Percentiles rank a stretch among this genome's conserved stretches.
Evolutionary conservation across 805 yeast genomes (phyloP).

Genomic region (Candida yuanshanica): DNA sequence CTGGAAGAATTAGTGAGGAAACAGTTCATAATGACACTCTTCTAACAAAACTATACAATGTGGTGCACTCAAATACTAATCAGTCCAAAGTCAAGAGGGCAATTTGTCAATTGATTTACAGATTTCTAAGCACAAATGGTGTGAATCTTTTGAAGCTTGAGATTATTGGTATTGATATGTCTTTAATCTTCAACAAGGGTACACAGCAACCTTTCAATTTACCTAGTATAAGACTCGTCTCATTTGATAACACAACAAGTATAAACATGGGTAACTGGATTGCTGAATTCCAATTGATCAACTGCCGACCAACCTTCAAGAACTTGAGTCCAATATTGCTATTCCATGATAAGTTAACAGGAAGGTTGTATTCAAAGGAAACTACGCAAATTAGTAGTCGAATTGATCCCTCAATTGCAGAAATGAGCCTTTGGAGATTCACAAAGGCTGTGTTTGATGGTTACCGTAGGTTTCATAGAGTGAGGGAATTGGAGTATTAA

Average conservation of each 20-base stretch:
- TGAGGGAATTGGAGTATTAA: constrained; percentile 4
- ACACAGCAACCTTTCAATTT: constrained; percentile 7
- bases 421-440: constrained; percentile 7
- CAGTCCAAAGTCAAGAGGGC: neutral
- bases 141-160: constrained; percentile 13
- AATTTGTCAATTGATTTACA: constrained; percentile 5
- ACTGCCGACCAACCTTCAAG: constrained; percentile 8
- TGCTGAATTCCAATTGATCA: constrained; percentile 10
- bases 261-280: constrained; percentile 17
- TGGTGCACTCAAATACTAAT: neutral
- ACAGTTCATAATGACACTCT: neutral
- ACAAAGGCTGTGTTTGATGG: constrained; percentile 3
- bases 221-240: constrained; percentile 18
- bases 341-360: constrained; percentile 16
- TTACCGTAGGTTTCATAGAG: constrained; percentile 1
- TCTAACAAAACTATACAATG: neutral
- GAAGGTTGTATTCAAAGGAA: constrained; percentile 10
- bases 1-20: neutral
- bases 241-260: constrained; percentile 22
- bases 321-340: constrained; percentile 11
- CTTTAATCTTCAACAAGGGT: constrained; percentile 11
- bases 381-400: neutral
- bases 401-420: neutral
- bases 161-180: constrained; percentile 15
- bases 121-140: constrained; percentile 4